Evolutionary conservation across 306 rosid genomes (phyloP).

Genomic region (Abrus precatorius): DNA sequence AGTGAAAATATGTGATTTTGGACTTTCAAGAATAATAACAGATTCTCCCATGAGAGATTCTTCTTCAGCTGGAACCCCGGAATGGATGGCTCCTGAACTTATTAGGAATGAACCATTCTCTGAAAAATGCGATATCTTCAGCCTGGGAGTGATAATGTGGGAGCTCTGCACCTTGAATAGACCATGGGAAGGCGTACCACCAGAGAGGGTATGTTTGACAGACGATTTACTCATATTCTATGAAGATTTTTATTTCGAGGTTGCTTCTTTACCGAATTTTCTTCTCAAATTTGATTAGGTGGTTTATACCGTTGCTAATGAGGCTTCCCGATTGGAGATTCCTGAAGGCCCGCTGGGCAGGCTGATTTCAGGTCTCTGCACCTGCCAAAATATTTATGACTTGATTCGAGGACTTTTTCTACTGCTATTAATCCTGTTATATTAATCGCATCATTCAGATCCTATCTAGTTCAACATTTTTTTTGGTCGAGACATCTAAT

Average conservation of each 20-base stretch:
- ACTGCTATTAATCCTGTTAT: background rate
- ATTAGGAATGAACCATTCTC: slow-evolving; percentile 89
- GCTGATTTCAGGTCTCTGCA: slow-evolving; percentile 77
- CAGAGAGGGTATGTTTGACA: slow-evolving; percentile 74
- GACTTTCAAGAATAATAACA: slow-evolving; percentile 83
- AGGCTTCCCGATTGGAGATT: slow-evolving; percentile 89
- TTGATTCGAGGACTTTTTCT: slow-evolving; percentile 21
- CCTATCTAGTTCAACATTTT: background rate
- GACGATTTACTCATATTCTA: slow-evolving; percentile 1
- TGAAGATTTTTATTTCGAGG: background rate
- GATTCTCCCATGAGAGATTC: slow-evolving; percentile 72
- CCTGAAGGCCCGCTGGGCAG: slow-evolving; percentile 93
- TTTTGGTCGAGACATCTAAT: background rate
- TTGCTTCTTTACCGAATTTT: background rate
- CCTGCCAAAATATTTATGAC: background rate
- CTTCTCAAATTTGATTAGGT: slow-evolving; percentile 60
- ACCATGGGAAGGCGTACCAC: slow-evolving; percentile 96
- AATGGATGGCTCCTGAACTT: slow-evolving; percentile 99
- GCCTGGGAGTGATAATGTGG: slow-evolving; percentile 98
- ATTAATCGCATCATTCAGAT: background rate
- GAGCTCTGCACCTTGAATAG: slow-evolving; percentile 90
- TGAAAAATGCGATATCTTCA: slow-evolving; percentile 95
- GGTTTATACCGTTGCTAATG: slow-evolving; percentile 85
- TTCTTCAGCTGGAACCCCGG: slow-evolving; percentile 97
- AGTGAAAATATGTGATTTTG: slow-evolving; percentile 96